Percentiles rank a stretch among this genome's conserved stretches.
Conservation (phyloP, 805 yeast species). For the Candida silvicultrix region DNA sequence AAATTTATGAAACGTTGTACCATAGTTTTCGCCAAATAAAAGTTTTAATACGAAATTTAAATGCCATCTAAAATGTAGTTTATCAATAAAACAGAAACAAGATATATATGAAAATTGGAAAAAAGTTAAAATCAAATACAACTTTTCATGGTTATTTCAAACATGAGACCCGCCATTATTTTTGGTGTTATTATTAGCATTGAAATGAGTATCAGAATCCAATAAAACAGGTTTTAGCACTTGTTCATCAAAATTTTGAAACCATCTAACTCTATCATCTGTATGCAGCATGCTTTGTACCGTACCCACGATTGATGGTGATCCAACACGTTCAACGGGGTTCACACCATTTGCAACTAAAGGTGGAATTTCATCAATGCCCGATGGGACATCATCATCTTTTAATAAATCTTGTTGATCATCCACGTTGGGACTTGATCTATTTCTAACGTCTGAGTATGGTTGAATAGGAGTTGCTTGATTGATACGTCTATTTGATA, state of each 20-base stretch:
- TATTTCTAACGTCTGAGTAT: slow-evolving; percentile 23
- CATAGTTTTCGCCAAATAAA: too few species aligned
- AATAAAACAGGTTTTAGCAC: slow-evolving; percentile 87
- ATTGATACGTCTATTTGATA: slow-evolving; percentile 14
- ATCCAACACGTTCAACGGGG: not conserved
- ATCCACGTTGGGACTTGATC: slow-evolving; percentile 16
- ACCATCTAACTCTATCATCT: slow-evolving; percentile 86
- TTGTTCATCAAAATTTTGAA: slow-evolving; percentile 87
- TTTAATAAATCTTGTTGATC: slow-evolving; percentile 16
- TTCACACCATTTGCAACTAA: slow-evolving; percentile 9
- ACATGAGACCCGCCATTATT: slow-evolving; percentile 5
- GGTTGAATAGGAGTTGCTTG: slow-evolving; percentile 7
- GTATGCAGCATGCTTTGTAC: slow-evolving; percentile 32
- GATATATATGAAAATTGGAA: too few species aligned
- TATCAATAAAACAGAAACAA: too few species aligned
- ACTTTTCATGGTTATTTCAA: too few species aligned
- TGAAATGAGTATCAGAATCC: slow-evolving; percentile 36
- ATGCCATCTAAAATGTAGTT: too few species aligned
- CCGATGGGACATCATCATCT: slow-evolving; percentile 16
- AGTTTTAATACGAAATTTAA: not conserved
- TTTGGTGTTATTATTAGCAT: slow-evolving; percentile 12
- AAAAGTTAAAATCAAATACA: too few species aligned
- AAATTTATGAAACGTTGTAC: not conserved
- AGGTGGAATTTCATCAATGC: slow-evolving; percentile 22
- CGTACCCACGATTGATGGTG: slow-evolving; percentile 15